These are phyloP conservation scores for Medicago arabica DNA, from an alignment of 306 rosid genomes.

Conservation along the genomic window DNA sequence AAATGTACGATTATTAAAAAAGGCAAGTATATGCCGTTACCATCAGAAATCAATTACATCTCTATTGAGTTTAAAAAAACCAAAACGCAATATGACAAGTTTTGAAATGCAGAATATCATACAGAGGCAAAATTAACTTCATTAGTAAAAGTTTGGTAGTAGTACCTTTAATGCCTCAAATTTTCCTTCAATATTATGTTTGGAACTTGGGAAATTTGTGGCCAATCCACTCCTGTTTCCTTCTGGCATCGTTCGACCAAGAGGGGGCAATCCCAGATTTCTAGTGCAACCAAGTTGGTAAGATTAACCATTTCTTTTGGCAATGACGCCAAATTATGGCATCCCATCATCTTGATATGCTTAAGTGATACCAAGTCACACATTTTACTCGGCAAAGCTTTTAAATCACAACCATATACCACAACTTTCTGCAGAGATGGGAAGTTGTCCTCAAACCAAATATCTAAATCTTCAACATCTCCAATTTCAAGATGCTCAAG, in stretches of 20 bases:
- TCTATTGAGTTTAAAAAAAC: too few species aligned
- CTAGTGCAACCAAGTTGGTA: background rate
- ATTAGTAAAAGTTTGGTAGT: background rate
- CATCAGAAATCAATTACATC: background rate
- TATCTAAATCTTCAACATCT: background rate
- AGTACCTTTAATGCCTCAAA: background rate
- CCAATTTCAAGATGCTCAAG: background rate
- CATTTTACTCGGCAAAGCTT: background rate
- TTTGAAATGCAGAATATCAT: background rate
- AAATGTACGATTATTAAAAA: too few species aligned
- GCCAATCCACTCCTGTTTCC: slow-evolving; percentile 19
- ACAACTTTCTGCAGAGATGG: background rate
- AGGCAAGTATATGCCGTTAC: too few species aligned
- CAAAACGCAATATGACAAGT: background rate
- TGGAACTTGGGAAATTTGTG: slow-evolving; percentile 9
- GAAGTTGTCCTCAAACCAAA: background rate
- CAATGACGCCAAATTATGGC: background rate
- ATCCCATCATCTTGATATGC: slow-evolving; percentile 3
- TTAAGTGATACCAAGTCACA: background rate
- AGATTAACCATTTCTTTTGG: background rate
- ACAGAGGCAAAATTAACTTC: background rate
- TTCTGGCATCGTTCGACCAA: background rate
- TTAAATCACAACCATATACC: background rate
- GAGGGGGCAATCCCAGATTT: background rate
- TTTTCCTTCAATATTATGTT: background rate